A percentile compares a stretch with the other conserved stretches of the same genome.
phyloP scores from a whole-genome alignment of 768 basidiomycete genomes.

The Russula abietina region DNA sequence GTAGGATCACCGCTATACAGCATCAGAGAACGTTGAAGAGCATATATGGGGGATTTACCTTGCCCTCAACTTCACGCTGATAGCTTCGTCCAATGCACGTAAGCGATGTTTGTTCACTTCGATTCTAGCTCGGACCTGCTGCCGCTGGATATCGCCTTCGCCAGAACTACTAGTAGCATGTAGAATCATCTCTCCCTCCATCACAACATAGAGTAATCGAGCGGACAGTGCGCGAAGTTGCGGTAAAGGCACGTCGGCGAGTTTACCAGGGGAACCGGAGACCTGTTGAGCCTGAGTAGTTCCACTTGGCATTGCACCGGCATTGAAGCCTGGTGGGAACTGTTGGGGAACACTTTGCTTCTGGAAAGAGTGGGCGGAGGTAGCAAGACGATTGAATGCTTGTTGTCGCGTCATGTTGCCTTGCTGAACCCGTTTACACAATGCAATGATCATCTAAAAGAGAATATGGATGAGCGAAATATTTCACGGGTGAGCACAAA shows the following conservation, averaged over 20 bases:
- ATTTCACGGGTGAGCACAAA: neutral
- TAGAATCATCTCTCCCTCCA: constrained; percentile 11
- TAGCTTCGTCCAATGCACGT: neutral
- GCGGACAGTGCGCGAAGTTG: neutral
- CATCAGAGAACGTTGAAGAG: neutral
- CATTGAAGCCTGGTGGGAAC: constrained; percentile 1
- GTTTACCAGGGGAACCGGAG: neutral
- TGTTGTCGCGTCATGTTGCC: constrained; percentile 7
- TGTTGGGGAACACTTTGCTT: constrained; percentile 12
- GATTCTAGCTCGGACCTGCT: neutral
- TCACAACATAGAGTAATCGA: neutral
- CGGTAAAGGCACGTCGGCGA: neutral
- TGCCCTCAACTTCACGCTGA: neutral
- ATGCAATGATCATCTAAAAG: neutral
- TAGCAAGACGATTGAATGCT: constrained; percentile 9
- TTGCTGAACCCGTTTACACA: neutral
- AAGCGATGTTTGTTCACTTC: neutral
- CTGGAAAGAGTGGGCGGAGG: constrained; percentile 3
- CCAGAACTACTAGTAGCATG: neutral
- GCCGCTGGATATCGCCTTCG: constrained; percentile 10
- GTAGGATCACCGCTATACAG: constrained; percentile 8
- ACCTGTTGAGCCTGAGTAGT: constrained; percentile 6
- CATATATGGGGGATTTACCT: neutral
- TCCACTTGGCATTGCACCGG: neutral
- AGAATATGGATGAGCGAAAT: constrained; percentile 1